phyloP scores from a whole-genome alignment of 106 monocot species.

The Platanthera zijinensis region DNA sequence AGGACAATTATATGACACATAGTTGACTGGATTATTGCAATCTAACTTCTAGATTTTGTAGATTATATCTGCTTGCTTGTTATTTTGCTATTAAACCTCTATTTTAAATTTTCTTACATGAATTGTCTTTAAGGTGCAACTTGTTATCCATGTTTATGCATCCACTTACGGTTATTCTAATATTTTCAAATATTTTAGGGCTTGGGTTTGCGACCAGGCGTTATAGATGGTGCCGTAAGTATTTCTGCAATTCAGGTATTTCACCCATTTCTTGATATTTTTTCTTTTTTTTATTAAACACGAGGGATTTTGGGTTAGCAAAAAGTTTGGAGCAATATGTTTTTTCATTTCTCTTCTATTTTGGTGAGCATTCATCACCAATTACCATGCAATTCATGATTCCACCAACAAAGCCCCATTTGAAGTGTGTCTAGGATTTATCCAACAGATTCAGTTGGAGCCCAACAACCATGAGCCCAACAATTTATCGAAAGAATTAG shows the following conservation, averaged over 20 bases:
- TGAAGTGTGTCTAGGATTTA: too few relatives aligned
- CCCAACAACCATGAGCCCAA: too few relatives aligned
- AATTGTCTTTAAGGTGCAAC: neutral
- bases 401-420: too few relatives aligned
- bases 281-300: neutral
- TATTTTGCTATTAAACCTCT: neutral
- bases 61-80: neutral
- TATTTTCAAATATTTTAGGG: constrained; percentile 37
- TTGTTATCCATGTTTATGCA: neutral
- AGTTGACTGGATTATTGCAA: neutral
- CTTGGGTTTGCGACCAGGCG: constrained; percentile 75
- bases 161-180: neutral
- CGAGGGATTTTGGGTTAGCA: neutral
- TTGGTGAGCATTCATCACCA: neutral
- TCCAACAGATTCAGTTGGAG: too few relatives aligned
- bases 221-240: constrained; percentile 89
- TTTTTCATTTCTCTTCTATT: constrained; percentile 1
- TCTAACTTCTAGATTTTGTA: neutral
- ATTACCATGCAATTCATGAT: neutral
- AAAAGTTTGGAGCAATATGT: neutral
- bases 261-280: neutral
- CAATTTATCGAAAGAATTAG: too few relatives aligned
- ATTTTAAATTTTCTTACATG: neutral
- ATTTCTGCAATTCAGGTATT: constrained; percentile 94
- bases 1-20: neutral